Percentiles rank a stretch among this genome's conserved stretches.
phyloP scores from a whole-genome alignment of 1,139 yeast species.

The Saccharomyces hybrid region DNA sequence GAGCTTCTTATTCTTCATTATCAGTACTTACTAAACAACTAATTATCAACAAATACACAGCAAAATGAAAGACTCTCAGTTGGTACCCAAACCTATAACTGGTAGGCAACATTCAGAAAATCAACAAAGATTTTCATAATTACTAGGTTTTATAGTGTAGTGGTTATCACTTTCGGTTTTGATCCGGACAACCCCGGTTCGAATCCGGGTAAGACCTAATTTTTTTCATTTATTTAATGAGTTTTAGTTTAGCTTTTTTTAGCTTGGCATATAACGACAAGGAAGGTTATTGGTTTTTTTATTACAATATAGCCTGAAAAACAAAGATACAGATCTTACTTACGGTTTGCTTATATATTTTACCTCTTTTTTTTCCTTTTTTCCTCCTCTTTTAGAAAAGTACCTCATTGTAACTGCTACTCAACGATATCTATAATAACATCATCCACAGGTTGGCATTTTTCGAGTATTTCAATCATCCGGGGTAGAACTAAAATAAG shows the following conservation, averaged over 20 bases:
- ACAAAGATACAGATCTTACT: background rate
- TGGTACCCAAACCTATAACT: background rate
- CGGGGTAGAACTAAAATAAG: background rate
- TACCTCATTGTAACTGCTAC: background rate
- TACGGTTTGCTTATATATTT: background rate
- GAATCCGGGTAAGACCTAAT: constrained; percentile 92
- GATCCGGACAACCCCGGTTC: constrained; percentile 90
- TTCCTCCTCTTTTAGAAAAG: background rate
- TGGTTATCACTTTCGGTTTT: constrained; percentile 62
- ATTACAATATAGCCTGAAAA: background rate
- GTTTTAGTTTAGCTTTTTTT: background rate
- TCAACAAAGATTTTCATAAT: background rate
- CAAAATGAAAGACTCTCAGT: background rate
- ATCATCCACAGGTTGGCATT: background rate
- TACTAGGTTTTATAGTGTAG: constrained; percentile 43
- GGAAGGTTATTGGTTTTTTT: background rate
- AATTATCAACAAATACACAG: background rate
- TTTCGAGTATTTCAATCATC: background rate
- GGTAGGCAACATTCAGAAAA: background rate
- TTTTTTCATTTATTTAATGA: background rate
- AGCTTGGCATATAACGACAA: background rate
- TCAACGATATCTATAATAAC: background rate
- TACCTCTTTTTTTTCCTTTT: background rate
- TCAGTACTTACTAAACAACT: background rate
- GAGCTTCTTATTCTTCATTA: background rate